phyloP scores from a whole-genome alignment of 306 rosid genomes.

The Neltuma alba region DNA sequence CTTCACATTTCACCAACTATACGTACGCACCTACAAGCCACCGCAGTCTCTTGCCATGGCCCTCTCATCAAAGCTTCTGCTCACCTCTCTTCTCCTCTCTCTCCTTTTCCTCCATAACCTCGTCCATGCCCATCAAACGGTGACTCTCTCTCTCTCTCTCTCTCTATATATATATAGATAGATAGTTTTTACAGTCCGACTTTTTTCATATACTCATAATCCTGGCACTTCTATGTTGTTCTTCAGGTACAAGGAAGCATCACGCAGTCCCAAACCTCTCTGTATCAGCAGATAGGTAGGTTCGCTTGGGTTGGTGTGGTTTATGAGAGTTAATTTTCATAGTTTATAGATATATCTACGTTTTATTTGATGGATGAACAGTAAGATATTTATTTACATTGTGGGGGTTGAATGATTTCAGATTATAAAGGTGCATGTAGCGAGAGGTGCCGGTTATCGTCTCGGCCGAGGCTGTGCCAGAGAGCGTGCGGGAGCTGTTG shows the following conservation, averaged over 20 bases:
- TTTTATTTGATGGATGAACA: neutral
- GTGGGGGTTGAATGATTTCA: constrained; percentile 17
- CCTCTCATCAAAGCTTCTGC: neutral
- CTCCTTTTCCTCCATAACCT: neutral
- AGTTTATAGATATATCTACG: no score
- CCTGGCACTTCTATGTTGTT: neutral
- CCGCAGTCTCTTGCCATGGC: neutral
- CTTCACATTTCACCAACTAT: neutral
- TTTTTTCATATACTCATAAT: neutral
- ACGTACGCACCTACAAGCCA: neutral
- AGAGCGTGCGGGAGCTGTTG: constrained; percentile 79
- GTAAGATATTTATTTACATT: no score
- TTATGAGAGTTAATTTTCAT: no score
- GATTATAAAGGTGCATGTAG: constrained; percentile 57
- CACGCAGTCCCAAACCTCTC: neutral
- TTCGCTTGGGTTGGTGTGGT: neutral
- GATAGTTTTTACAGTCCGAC: neutral
- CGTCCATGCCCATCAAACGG: neutral
- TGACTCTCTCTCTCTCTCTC: neutral
- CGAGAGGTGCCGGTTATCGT: constrained; percentile 55
- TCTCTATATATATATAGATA: no score
- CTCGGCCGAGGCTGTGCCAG: constrained; percentile 55
- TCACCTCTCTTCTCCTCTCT: neutral
- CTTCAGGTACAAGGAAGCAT: neutral
- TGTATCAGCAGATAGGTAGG: neutral